A percentile compares a stretch with the other conserved stretches of the same genome.
These are phyloP conservation scores for Neofusicoccum ribis DNA, from an alignment of 2,329 filamentous ascomycete genomes.

Conservation along the genomic window DNA sequence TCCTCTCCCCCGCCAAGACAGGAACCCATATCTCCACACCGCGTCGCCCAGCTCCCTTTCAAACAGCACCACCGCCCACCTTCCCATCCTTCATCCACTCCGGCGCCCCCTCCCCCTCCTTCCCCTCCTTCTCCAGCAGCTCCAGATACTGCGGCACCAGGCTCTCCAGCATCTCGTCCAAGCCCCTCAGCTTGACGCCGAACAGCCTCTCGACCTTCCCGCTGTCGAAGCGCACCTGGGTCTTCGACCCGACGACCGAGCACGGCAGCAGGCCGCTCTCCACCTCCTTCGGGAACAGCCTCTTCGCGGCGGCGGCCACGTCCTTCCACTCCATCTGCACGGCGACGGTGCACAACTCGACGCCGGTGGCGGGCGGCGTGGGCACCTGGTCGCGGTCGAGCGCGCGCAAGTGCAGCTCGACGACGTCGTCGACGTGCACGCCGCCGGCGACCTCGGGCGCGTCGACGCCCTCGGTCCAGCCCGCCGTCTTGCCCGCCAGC, in stretches of 20 bases:
- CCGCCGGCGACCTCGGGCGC: neutral
- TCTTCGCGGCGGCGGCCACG: neutral
- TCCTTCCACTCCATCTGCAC: constrained; percentile 5
- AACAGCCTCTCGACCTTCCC: constrained; percentile 2
- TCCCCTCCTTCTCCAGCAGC: neutral
- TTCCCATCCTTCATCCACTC: too few relatives aligned
- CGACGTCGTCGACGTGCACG: constrained; percentile 19
- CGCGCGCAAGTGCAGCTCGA: constrained; percentile 17
- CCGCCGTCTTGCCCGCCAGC: neutral
- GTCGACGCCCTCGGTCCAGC: neutral
- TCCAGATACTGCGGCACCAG: neutral
- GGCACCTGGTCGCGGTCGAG: constrained; percentile 9
- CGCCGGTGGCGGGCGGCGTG: neutral
- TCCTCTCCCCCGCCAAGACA: too few relatives aligned
- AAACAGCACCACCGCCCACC: too few relatives aligned
- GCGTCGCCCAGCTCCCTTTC: too few relatives aligned
- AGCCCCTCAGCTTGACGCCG: neutral
- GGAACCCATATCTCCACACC: too few relatives aligned
- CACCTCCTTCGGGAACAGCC: constrained; percentile 15
- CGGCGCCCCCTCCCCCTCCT: too few relatives aligned
- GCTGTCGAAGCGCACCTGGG: neutral
- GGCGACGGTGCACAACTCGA: neutral
- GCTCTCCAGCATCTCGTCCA: neutral
- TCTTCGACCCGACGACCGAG: constrained; percentile 8
- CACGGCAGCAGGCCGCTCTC: constrained; percentile 11